Conservation (phyloP, 148 eudicot genomes). For the Vaccinium myrtillus region DNA sequence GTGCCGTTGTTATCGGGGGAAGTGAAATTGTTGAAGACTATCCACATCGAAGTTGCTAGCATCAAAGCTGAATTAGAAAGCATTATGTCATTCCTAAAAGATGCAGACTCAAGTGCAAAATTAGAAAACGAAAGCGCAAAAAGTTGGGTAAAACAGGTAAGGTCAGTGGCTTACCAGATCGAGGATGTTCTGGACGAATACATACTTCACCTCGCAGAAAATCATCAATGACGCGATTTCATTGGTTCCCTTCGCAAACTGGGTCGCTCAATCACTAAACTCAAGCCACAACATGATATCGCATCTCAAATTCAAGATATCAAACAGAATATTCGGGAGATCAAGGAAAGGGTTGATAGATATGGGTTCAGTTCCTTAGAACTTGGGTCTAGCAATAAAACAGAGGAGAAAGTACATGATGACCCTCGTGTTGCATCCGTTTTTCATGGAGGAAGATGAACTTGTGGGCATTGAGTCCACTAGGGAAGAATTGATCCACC, state of each 20-base stretch:
- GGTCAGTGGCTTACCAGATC: background rate
- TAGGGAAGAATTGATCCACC: background rate
- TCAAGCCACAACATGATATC: background rate
- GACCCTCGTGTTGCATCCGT: background rate
- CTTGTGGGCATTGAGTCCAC: background rate
- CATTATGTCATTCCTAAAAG: background rate
- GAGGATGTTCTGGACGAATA: background rate
- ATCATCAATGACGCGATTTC: background rate
- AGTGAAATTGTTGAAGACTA: background rate
- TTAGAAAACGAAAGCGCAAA: background rate
- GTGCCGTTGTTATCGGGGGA: background rate
- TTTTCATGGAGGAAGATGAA: background rate
- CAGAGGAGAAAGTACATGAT: background rate
- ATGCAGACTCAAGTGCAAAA: background rate
- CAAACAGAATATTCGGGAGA: background rate
- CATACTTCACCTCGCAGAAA: background rate
- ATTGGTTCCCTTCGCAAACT: background rate
- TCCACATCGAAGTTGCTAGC: background rate
- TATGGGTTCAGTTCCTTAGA: background rate
- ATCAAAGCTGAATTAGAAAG: constrained; percentile 14
- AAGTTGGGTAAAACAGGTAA: constrained; percentile 8
- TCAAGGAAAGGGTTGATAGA: background rate
- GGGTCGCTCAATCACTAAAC: background rate
- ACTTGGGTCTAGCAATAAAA: too few species aligned
- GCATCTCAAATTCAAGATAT: background rate